Evolutionary conservation across 2,329 filamentous ascomycete genomes (phyloP).

Genomic region (Cordyceps sp.): DNA sequence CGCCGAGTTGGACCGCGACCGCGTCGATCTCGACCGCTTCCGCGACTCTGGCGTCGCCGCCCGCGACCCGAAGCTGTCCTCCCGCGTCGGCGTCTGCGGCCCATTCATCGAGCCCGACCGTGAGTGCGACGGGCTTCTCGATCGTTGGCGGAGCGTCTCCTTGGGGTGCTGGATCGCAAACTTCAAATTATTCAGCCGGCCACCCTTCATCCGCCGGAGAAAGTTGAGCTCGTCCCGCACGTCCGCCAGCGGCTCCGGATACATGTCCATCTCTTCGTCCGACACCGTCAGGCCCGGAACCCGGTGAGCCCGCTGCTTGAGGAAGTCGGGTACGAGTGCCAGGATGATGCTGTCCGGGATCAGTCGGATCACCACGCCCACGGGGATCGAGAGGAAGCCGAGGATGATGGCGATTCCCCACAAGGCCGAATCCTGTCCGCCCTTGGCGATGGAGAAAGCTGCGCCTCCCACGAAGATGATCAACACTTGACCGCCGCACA

Average conservation of each 20-base stretch:
- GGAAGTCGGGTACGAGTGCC: constrained; percentile 31
- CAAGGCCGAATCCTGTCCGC: constrained; percentile 44
- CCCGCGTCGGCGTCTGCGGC: constrained; percentile 46
- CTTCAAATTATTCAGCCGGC: constrained; percentile 64
- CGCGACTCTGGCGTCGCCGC: constrained; percentile 43
- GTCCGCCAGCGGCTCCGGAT: constrained; percentile 56
- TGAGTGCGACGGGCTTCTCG: constrained; percentile 45
- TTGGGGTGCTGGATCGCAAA: constrained; percentile 63
- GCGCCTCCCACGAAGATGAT: constrained; percentile 76
- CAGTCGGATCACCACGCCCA: constrained; percentile 66
- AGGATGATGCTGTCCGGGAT: constrained; percentile 58
- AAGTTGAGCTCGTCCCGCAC: constrained; percentile 69
- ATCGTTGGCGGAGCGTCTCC: constrained; percentile 47
- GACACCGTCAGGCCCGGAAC: constrained; percentile 42
- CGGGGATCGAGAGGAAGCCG: constrained; percentile 68
- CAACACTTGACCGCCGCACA: constrained; percentile 77
- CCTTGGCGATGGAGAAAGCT: constrained; percentile 55
- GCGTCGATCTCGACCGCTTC: constrained; percentile 48
- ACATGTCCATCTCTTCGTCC: constrained; percentile 50
- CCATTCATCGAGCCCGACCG: constrained; percentile 44
- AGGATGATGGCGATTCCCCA: constrained; percentile 82
- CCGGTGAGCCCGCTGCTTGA: constrained; percentile 30
- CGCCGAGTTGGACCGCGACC: constrained; percentile 52
- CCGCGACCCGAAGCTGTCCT: constrained; percentile 31
- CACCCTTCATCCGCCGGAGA: constrained; percentile 65